phyloP scores from a whole-genome alignment of 495 filamentous ascomycete genomes.

The Ascobolus immersus region DNA sequence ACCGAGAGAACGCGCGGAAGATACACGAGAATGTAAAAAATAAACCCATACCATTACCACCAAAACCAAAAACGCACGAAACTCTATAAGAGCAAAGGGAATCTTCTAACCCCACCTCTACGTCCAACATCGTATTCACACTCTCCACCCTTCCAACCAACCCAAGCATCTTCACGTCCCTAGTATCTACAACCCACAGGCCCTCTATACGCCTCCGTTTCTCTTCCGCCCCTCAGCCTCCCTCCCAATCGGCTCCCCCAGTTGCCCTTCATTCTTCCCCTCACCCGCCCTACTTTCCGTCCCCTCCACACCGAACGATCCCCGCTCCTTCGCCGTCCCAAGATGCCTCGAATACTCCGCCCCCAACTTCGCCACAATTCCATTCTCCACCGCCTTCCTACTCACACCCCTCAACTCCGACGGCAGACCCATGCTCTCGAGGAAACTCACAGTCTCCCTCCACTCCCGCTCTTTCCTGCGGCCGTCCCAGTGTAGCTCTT shows the following conservation, averaged over 20 bases:
- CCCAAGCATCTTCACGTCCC: too few relatives aligned
- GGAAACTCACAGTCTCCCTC: constrained; percentile 42
- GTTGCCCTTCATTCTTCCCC: not conserved
- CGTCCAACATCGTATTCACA: too few relatives aligned
- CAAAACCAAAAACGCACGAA: too few relatives aligned
- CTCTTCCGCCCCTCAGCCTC: not conserved
- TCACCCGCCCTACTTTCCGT: not conserved
- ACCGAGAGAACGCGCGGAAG: too few relatives aligned
- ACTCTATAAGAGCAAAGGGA: too few relatives aligned
- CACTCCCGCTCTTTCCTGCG: constrained; percentile 60
- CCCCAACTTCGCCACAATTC: constrained; percentile 11
- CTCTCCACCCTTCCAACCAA: too few relatives aligned
- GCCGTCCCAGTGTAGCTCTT: constrained; percentile 61
- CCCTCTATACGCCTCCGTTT: constrained; percentile 3
- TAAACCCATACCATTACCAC: too few relatives aligned
- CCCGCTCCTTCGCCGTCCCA: constrained; percentile 4
- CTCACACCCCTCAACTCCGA: constrained; percentile 32
- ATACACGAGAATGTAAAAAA: too few relatives aligned
- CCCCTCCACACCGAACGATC: not conserved
- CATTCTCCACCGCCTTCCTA: constrained; percentile 30
- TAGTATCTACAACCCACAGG: too few relatives aligned
- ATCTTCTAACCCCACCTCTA: too few relatives aligned
- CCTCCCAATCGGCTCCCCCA: not conserved
- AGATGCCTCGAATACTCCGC: constrained; percentile 3
- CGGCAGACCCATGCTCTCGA: constrained; percentile 47